Conservation (phyloP, 2,329 filamentous ascomycete genomes). For the Penicillium sp. region DNA sequence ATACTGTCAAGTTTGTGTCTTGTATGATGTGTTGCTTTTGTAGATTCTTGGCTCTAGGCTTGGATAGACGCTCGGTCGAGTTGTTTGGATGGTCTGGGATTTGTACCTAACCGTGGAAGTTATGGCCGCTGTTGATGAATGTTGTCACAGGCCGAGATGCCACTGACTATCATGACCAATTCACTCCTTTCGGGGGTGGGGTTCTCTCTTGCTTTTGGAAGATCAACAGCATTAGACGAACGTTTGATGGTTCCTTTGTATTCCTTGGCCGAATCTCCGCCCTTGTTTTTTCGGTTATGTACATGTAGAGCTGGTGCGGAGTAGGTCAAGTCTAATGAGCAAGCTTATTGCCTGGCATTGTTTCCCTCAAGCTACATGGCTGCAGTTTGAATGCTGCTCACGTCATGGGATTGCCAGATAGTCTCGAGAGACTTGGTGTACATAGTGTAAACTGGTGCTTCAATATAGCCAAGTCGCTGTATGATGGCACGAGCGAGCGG, state of each 20-base stretch:
- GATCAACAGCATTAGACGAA: no score
- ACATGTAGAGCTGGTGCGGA: no score
- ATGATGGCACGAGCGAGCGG: conserved; percentile 6
- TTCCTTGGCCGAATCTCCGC: no score
- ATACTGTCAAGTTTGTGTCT: background rate
- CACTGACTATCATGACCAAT: background rate
- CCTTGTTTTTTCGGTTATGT: no score
- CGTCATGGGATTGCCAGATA: no score
- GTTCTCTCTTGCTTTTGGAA: no score
- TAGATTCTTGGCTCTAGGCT: background rate
- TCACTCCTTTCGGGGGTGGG: background rate
- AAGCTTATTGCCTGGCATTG: no score
- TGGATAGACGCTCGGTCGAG: background rate
- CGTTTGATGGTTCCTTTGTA: no score
- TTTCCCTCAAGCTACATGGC: no score
- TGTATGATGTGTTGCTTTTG: background rate
- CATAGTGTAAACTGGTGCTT: background rate
- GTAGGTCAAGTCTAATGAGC: no score
- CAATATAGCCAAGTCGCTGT: background rate
- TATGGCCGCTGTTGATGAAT: background rate
- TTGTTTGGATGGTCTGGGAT: background rate
- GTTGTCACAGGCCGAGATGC: background rate
- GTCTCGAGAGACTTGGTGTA: no score
- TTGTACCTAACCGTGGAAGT: background rate
- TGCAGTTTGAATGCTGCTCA: no score